Base-by-base conservation (phyloP, 441 rosid species). In the Pelargonium hybrid region DNA sequence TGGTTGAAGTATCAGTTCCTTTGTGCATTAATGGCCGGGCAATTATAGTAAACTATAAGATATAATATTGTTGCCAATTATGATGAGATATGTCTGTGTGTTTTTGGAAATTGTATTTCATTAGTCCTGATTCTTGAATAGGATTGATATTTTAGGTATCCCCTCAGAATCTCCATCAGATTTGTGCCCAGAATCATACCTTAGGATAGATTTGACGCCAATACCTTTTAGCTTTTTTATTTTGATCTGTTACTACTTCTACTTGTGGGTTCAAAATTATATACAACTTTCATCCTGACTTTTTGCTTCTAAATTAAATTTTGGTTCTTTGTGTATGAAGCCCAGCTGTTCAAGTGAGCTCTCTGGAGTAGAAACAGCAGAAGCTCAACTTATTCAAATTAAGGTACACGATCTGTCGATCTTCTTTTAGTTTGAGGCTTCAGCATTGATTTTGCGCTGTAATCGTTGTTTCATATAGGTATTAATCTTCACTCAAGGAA, bases 281-380 rank as follows among this genome's bases (percentile, higher is more conserved):
- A 8, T 9, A 57, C 63, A 57, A 21, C 29, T 57, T 57, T 56
- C 21, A 20, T 62, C 34, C 25, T 48, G 18, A 6, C 26, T 10
- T 41, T 61, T 47, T 47, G 50, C 20, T 43, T 72, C 26, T 78
- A 20, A 69, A 43, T 65, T 78, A 20, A 69, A 43, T 67, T 43
- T 20, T 23, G 20, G 25, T 68, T 65, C 69, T 77, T 71, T 79
- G 48, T 56, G 31, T 67, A 6, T 82, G 56, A 77, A 94, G 96
- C 97, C 97, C 80, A 97, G 97, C 69, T 94, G 96, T 83, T 88
- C 91, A 13, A 90, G 88, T 77, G 96, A 94, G 87, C 82, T 94
- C 59, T 80, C 96, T 76, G 91, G 85, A 57, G 81, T 84, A 62
- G 83, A 83, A 72, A 77, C 85, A 50, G 71, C 79, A 25, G 86